Evolutionary conservation across 164 flowering plant species (phyloP).

Genomic region (Euptelea pleiosperma): DNA sequence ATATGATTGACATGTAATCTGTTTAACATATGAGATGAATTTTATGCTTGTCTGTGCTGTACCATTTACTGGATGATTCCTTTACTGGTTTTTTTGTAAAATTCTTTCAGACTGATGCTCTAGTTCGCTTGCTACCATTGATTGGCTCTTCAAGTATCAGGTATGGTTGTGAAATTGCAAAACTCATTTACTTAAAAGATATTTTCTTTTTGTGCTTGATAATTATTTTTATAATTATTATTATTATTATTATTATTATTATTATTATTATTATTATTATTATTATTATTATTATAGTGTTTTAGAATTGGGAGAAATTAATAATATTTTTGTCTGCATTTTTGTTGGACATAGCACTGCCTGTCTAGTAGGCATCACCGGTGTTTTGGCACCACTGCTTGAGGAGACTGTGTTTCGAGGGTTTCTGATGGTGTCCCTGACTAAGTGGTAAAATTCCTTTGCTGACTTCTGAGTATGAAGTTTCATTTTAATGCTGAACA

Average conservation of each 20-base stretch:
- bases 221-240: too few species aligned
- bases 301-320: slow-evolving; percentile 1
- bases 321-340: slow-evolving; percentile 15
- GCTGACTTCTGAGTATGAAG: slow-evolving; percentile 3
- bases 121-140: slow-evolving; percentile 77
- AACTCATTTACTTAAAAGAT: background rate
- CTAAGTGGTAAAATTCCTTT: slow-evolving; percentile 63
- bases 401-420: slow-evolving; percentile 97
- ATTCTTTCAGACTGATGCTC: slow-evolving; percentile 81
- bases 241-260: too few species aligned
- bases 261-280: too few species aligned
- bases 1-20: slow-evolving; percentile 5
- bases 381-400: slow-evolving; percentile 85
- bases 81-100: background rate
- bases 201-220: background rate
- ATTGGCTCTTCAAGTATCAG: slow-evolving; percentile 90
- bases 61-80: background rate
- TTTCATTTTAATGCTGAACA: background rate
- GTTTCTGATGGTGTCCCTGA: slow-evolving; percentile 79
- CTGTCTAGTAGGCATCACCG: slow-evolving; percentile 77
- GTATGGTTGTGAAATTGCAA: slow-evolving; percentile 29
- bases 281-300: background rate
- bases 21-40: background rate
- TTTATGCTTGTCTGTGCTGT: background rate
- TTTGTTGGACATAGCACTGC: slow-evolving; percentile 56